phyloP scores from a whole-genome alignment of 768 basidiomycete genomes.

The Cubamyces sp. region DNA sequence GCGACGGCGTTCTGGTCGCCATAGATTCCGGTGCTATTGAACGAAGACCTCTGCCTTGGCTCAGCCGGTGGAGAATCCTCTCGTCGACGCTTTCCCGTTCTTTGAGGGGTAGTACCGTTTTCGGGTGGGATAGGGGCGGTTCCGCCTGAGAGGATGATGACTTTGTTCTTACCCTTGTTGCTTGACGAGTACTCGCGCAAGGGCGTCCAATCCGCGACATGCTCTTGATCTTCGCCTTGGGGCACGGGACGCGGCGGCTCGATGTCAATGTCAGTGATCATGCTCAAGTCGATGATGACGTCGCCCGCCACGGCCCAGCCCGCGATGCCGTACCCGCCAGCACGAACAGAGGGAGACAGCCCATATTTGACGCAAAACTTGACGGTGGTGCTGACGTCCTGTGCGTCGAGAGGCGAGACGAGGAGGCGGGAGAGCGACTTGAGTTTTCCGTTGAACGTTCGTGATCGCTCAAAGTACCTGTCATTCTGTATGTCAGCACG shows the following conservation, averaged over 20 bases:
- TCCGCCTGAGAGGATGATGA: constrained; percentile 5
- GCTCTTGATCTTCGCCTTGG: constrained; percentile 15
- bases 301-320: constrained; percentile 90
- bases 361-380: constrained; percentile 73
- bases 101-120: not conserved
- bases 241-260: constrained; percentile 49
- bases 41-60: constrained; percentile 10
- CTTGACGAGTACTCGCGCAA: constrained; percentile 54
- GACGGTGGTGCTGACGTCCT: constrained; percentile 80
- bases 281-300: constrained; percentile 79
- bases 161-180: constrained; percentile 58
- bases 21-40: constrained; percentile 39
- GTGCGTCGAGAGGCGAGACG: constrained; percentile 74
- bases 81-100: constrained; percentile 49
- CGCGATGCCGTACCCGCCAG: constrained; percentile 89
- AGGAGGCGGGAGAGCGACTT: constrained; percentile 36
- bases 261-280: constrained; percentile 68
- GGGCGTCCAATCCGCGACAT: constrained; percentile 54
- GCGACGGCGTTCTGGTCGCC: constrained; percentile 54
- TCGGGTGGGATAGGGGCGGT: constrained; percentile 39
- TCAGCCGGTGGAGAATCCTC: constrained; percentile 42
- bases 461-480: constrained; percentile 32
- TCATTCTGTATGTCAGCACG: not conserved
- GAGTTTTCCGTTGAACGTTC: constrained; percentile 37
- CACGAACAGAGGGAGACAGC: constrained; percentile 80